A percentile compares a stretch with the other conserved stretches of the same genome.
Conservation (phyloP, 306 rosid species). For the Gleditsia sinensis region DNA sequence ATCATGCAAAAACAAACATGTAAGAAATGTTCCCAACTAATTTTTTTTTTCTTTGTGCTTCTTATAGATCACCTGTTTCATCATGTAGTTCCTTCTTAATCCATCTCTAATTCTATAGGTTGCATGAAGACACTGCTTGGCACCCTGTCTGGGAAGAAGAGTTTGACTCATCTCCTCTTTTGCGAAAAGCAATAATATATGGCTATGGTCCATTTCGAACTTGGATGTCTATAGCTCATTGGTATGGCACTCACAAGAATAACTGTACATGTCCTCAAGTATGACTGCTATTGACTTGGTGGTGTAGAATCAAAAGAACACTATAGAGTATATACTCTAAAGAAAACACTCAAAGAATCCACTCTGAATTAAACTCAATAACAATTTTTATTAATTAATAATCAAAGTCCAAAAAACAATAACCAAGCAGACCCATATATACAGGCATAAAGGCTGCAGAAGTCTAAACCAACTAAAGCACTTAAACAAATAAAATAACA, state of each 20-base stretch:
- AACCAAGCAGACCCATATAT: too few relatives aligned
- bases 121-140: constrained; percentile 94
- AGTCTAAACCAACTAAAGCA: too few relatives aligned
- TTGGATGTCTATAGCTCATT: constrained; percentile 96
- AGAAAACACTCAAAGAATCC: too few relatives aligned
- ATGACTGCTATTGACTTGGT: constrained; percentile 21
- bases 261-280: constrained; percentile 23
- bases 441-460: too few relatives aligned
- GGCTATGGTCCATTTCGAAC: constrained; percentile 92
- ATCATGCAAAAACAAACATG: constrained; percentile 99
- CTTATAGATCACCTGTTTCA: constrained; percentile 7
- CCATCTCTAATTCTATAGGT: constrained; percentile 52
- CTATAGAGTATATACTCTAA: too few relatives aligned
- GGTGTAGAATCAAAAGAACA: too few relatives aligned
- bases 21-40: constrained; percentile 37
- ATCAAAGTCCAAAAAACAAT: too few relatives aligned
- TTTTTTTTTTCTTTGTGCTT: constrained; percentile 1
- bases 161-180: constrained; percentile 67
- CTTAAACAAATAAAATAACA: too few relatives aligned
- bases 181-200: constrained; percentile 73
- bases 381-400: too few relatives aligned
- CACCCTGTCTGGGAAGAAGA: constrained; percentile 79
- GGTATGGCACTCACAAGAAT: constrained; percentile 47
- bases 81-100: constrained; percentile 22
- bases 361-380: too few relatives aligned